Base-by-base conservation (phyloP, 2,329 filamentous ascomycete species). In the Botrytis sinoallii region DNA sequence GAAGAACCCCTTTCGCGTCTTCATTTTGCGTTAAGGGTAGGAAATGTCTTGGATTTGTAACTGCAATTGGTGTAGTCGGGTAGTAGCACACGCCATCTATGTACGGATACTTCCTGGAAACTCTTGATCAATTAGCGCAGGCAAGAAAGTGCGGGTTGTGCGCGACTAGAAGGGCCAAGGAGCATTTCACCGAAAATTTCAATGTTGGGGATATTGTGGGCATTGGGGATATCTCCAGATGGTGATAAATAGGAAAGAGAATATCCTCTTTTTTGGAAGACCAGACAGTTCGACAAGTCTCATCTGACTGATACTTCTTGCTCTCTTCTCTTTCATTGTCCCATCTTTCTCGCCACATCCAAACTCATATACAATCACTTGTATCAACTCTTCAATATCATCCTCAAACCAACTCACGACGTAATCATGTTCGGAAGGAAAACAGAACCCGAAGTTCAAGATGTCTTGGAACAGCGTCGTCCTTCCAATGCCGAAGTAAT, bases 341-440 rank as follows among this genome's bases (percentile, higher is more conserved):
- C 2, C 29, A 57, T 44, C n/a, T 25, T 44, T 44, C 35, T 14
- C 22, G 10, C 40, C 12, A 29, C 8, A 59, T 46, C 22, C 35
- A 8, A 9, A 6, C 40, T 18, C 25, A 6, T 16, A 42, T 8
- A 8, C 52, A 29, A 18, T 29, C 25, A 57, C 40, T 16, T 25
- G 4, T 46, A 20, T 63, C 32, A 64, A 48, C 32, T n/a, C 63
- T n/a, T 4, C 22, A 40, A 60, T 9, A n/a, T 6, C 1, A 22
- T 68, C 29, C 8, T 60, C 63, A 40, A 25, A 44, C 8, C 25
- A 10, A 40, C 8, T 0, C 18, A 1, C 20, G 10, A 9, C 44
- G 20, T 61, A 32, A 72, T 10, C 55, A 72, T 72, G 71, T 69
- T 69, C 16, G 71, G 64, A 25, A 72, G 48, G 55, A 60, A 72